These are phyloP conservation scores for Globisporangium acanthophoron DNA, from an alignment of 352 stramenopile species.

Conservation along the genomic window DNA sequence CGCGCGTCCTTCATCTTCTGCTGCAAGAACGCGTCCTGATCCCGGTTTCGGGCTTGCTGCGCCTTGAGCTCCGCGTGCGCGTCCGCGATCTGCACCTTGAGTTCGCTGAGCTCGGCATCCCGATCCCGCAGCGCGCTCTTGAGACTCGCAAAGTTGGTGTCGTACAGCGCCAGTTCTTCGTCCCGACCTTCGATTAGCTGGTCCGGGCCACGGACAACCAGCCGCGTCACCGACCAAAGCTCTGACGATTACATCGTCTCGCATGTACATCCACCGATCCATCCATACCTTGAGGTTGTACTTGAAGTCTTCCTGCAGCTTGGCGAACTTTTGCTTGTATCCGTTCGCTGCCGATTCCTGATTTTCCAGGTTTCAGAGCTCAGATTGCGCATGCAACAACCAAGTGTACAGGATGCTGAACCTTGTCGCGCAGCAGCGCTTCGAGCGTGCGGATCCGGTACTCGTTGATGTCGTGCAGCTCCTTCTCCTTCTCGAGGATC, in stretches of 20 bases:
- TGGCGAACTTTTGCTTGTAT: slow-evolving; percentile 74
- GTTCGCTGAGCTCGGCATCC: slow-evolving; percentile 61
- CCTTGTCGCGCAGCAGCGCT: slow-evolving; percentile 72
- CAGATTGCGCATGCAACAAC: slow-evolving; percentile 1
- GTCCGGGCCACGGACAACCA: too few relatives aligned
- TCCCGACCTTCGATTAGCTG: slow-evolving; percentile 84
- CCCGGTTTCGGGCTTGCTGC: slow-evolving; percentile 27
- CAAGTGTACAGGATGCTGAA: slow-evolving; percentile 5
- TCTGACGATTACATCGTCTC: not conserved
- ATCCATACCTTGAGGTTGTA: slow-evolving; percentile 82
- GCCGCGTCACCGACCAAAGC: too few relatives aligned
- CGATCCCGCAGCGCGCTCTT: slow-evolving; percentile 75
- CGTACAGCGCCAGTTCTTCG: slow-evolving; percentile 85
- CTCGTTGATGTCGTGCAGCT: slow-evolving; percentile 92
- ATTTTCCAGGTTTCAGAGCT: not conserved
- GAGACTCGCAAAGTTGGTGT: slow-evolving; percentile 76
- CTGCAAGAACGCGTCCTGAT: slow-evolving; percentile 51
- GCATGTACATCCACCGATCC: not conserved
- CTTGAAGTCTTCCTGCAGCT: slow-evolving; percentile 91
- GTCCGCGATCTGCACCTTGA: slow-evolving; percentile 50
- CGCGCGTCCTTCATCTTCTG: slow-evolving; percentile 76
- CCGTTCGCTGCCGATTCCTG: slow-evolving; percentile 34
- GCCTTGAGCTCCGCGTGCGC: slow-evolving; percentile 45
- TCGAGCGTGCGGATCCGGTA: slow-evolving; percentile 84
- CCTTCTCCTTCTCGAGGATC: slow-evolving; percentile 88